Base-by-base conservation (phyloP, 2,329 filamentous ascomycete species). In the Nannizzia gypsea region DNA sequence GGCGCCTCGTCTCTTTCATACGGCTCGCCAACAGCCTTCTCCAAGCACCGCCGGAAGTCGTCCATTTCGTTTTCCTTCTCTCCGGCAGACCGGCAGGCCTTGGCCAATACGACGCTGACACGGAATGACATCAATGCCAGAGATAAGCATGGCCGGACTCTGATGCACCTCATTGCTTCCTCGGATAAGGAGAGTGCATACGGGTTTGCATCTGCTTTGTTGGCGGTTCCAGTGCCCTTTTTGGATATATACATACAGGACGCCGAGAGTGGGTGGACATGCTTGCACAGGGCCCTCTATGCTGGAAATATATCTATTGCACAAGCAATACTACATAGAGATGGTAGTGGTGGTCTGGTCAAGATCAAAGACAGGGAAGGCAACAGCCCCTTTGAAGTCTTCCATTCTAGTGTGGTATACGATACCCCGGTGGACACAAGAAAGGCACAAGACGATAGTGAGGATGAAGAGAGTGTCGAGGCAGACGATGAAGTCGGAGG, bases 281-380 rank as follows among this genome's bases (percentile, higher is more conserved):
- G 91, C 40, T 79, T 99, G 42, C 93, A 99, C 70, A 83, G 93
- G 67, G 89, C 91, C 6, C 79, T 97, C 46, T 97, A 96, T 70
- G 84, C 86, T 66, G 92, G 92, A 54, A 96, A 96, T 68, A 84
- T 93, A 57, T 85, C 88, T 5, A 86, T 95, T 65, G 93, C 93
- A 2, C 84, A 90, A 54, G 78, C 89, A 20, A 83, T 99, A 34
- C 78, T 99, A 64, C 83, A 87, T 57, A 86, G 87, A 65, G 92
- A 96, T 70, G 80, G 80, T 24, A 81, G 79, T 13, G 85, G 86
- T 8, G 86, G 86, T 28, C 76, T 97, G 46, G 91, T 96, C 68
- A 96, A 95, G 76, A 89, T 93, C 57, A 99, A 97, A 72, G 93
- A 99, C 68, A 85, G 88, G 61, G 93, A 97, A 73, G 92, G 92